Conservation (phyloP, 2,329 filamentous ascomycete species). For the Botrytis cinerea region DNA sequence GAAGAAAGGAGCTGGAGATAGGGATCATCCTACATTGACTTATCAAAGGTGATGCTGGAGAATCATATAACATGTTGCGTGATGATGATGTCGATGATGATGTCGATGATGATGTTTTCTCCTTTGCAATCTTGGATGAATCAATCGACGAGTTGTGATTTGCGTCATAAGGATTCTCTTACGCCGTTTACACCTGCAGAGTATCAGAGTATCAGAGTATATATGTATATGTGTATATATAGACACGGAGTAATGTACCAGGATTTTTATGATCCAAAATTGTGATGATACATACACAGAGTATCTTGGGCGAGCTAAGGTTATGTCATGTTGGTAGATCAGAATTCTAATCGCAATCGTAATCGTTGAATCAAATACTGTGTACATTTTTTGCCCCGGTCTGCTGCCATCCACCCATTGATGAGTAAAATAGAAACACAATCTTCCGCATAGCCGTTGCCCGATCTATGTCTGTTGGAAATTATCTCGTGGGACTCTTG, state of each 20-base stretch:
- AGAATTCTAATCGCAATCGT: neutral
- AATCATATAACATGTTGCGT: neutral
- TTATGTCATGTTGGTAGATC: neutral
- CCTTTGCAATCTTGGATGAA: neutral
- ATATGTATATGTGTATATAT: neutral
- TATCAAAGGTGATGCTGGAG: neutral
- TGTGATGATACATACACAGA: too few relatives aligned
- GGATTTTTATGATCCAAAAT: neutral
- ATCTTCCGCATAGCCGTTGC: conserved; percentile 8
- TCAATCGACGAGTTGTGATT: neutral
- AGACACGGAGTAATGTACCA: neutral
- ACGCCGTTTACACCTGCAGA: neutral
- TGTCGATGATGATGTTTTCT: neutral
- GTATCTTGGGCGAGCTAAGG: neutral
- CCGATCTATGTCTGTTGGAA: neutral
- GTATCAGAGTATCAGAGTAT: neutral
- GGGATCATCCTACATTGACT: neutral
- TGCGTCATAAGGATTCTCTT: conserved; percentile 3
- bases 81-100: neutral
- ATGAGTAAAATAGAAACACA: neutral
- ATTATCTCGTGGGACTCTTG: conserved; percentile 12
- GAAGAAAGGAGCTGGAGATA: neutral
- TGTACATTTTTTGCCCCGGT: neutral
- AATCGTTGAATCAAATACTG: too few relatives aligned
- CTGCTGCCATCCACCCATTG: neutral